Conservation (phyloP, 495 filamentous ascomycete genomes). For the Penicillium egyptiacum region DNA sequence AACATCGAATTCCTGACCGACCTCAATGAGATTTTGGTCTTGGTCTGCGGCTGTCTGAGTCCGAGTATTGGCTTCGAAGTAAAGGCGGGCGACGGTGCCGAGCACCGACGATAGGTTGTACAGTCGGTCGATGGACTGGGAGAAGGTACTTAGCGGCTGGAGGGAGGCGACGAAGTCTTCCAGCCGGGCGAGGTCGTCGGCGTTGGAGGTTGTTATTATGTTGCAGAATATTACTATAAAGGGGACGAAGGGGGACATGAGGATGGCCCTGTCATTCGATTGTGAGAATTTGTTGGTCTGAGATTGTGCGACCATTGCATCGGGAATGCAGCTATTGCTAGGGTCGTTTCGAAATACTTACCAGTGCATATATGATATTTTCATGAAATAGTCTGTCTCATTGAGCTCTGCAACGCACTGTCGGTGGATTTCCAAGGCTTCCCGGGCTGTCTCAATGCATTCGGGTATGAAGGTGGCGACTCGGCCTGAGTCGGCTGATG, state of each 20-base stretch:
- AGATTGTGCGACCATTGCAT: background rate
- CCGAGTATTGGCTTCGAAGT: constrained; percentile 58
- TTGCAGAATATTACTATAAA: constrained; percentile 72
- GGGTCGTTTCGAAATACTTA: constrained; percentile 28
- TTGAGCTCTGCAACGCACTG: constrained; percentile 50
- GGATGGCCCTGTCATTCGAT: constrained; percentile 51
- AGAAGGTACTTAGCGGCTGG: constrained; percentile 48
- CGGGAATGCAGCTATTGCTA: background rate
- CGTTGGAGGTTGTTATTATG: constrained; percentile 50
- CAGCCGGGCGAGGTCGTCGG: constrained; percentile 52
- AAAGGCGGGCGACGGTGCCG: constrained; percentile 59
- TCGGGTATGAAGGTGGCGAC: constrained; percentile 54
- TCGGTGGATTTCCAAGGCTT: constrained; percentile 54
- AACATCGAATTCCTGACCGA: constrained; percentile 62
- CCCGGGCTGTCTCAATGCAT: constrained; percentile 60
- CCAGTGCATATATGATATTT: constrained; percentile 64
- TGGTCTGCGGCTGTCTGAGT: constrained; percentile 42
- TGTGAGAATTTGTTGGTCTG: constrained; percentile 4
- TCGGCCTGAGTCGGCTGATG: constrained; percentile 30
- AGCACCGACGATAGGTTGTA: constrained; percentile 62
- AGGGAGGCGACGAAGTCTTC: constrained; percentile 59
- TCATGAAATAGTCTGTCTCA: constrained; percentile 42
- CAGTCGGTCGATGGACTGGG: constrained; percentile 58
- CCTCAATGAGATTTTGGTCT: constrained; percentile 46
- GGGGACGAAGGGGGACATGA: constrained; percentile 66